Conservation (phyloP, 202 grass and related monocot genomes). For the Carex arenaria region DNA sequence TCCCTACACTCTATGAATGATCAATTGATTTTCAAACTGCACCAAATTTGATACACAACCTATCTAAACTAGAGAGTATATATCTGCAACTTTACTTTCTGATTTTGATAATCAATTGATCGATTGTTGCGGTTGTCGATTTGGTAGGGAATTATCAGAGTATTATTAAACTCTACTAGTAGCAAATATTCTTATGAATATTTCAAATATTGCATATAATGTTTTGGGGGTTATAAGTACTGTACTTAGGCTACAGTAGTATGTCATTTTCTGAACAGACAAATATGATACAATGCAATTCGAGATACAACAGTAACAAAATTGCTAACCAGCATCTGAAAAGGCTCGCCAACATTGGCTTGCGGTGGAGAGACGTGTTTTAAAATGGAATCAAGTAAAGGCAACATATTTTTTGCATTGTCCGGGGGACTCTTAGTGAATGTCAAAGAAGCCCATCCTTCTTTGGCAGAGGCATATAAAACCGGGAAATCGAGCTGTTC, state of each 20-base stretch:
- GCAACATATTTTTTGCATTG: constrained; percentile 77
- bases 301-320: not conserved
- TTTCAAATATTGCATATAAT: not conserved
- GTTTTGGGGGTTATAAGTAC: not conserved
- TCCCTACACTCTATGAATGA: not conserved
- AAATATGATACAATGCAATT: not conserved
- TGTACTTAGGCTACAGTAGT: not conserved
- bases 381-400: constrained; percentile 90
- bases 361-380: constrained; percentile 72
- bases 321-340: constrained; percentile 92
- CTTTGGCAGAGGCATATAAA: constrained; percentile 98
- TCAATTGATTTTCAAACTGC: not conserved
- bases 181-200: not conserved
- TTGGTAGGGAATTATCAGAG: not conserved
- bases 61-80: not conserved
- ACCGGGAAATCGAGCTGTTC: constrained; percentile 97
- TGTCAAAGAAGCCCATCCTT: constrained; percentile 91
- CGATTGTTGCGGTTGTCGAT: not conserved
- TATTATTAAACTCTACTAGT: not conserved
- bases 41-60: not conserved
- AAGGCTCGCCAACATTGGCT: constrained; percentile 71
- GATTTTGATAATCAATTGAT: not conserved
- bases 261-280: not conserved
- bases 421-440: constrained; percentile 82
- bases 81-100: not conserved